Base-by-base conservation (phyloP, 2,329 filamentous ascomycete genomes). In the Fusarium sp. region DNA sequence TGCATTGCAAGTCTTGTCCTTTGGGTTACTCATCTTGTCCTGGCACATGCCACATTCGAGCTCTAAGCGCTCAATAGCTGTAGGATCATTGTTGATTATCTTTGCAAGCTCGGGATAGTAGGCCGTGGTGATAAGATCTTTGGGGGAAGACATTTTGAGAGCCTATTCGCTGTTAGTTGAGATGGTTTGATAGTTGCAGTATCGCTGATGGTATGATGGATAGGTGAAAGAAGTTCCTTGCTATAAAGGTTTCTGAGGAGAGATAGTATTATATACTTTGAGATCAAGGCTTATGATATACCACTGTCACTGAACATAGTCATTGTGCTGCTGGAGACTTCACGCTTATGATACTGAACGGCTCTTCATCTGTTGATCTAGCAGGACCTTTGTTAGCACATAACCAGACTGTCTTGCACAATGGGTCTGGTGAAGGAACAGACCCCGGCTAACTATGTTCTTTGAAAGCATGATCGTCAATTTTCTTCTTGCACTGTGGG, bases 21-120 rank as follows among this genome's bases (percentile, higher is more conserved):
- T 44, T 14, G 26, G 38, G 10, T 41, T 24, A 0, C n/a, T 55
- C 56, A 70, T 70, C 18, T 22, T 20, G 12, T 71, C 66, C 9
- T 15, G 17, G 11, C 70, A 73, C 3, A 73, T 41, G 10, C 6
- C 20, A 44, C 70, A 73, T 17, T 41, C 20, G 8, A 73, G 28
- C 13, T 51, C n/a, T 18, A 66, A 9, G 6, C 65, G 36, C 5
- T 58, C 28, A 9, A 31, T 35, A 10, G 39, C 56, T 11, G 69
- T 70, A 4, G 45, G 33, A 14, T 73, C 56, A 6, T 42, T 5
- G 5, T 22, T 15, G 12, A 73, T 26, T 8, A 62, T 55, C 5
- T 54, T 31, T 26, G 45, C 20, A 8, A 73, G 59, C 1, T 10
- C 15, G 3, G 65, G 65, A 13, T 49, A 65, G 9, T 42, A 72